Conservation (phyloP, 768 basidiomycete genomes). For the Rhodotorula paludigena region DNA sequence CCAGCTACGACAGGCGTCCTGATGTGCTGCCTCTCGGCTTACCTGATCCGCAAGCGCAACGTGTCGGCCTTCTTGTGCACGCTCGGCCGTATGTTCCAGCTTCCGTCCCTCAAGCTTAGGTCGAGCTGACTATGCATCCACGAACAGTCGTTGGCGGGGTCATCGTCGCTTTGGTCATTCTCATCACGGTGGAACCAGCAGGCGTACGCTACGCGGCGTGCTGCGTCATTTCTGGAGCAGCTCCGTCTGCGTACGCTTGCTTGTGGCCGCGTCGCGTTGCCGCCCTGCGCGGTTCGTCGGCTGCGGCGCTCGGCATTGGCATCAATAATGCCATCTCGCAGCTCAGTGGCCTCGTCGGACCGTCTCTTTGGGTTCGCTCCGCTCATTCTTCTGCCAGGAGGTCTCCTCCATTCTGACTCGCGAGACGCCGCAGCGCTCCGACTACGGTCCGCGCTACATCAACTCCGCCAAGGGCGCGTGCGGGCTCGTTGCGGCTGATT, state of each 20-base stretch:
- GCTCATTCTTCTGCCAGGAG: neutral
- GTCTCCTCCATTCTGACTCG: neutral
- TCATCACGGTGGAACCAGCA: neutral
- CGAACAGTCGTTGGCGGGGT: slow-evolving; percentile 4
- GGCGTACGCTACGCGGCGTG: slow-evolving; percentile 7
- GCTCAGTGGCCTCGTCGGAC: neutral
- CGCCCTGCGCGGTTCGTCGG: slow-evolving; percentile 12
- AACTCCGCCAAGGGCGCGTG: neutral
- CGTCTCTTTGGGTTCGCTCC: neutral
- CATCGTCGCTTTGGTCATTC: slow-evolving; percentile 4
- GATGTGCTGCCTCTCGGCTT: slow-evolving; percentile 13
- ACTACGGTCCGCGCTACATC: slow-evolving; percentile 1
- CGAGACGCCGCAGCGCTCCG: neutral
- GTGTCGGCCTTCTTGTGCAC: neutral
- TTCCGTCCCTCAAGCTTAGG: neutral
- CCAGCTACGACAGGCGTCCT: slow-evolving; percentile 10
- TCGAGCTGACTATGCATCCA: neutral
- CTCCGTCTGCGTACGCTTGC: slow-evolving; percentile 13
- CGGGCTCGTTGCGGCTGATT: neutral
- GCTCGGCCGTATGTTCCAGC: neutral
- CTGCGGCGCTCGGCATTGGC: slow-evolving; percentile 6
- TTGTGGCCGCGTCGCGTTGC: slow-evolving; percentile 19
- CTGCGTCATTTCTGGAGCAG: slow-evolving; percentile 9
- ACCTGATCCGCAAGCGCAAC: slow-evolving; percentile 2
- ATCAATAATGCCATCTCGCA: neutral